These are phyloP conservation scores for Sporisorium graminicola DNA, from an alignment of 1,284 basidiomycete species.

Conservation along the genomic window DNA sequence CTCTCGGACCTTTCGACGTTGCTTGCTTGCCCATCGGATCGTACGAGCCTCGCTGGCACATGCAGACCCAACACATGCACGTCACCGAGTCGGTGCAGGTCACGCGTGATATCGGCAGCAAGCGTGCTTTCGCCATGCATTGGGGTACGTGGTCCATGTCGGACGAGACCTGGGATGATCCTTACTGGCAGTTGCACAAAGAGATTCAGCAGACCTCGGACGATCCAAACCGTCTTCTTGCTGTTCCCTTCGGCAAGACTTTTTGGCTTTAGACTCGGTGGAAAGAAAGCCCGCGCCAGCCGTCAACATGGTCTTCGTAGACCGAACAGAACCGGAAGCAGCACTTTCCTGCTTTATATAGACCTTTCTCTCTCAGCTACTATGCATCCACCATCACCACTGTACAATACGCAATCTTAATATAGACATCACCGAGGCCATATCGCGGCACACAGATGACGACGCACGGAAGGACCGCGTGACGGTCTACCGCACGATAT, in stretches of 20 bases:
- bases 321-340: too few species aligned
- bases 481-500: not conserved
- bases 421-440: slow-evolving; percentile 1
- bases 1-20: slow-evolving; percentile 71
- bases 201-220: slow-evolving; percentile 33
- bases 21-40: slow-evolving; percentile 72
- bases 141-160: slow-evolving; percentile 73
- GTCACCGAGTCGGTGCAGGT: slow-evolving; percentile 54
- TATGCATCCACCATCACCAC: slow-evolving; percentile 6
- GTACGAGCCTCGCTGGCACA: slow-evolving; percentile 63
- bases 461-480: not conserved
- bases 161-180: slow-evolving; percentile 65
- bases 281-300: not conserved
- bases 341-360: too few species aligned
- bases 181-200: slow-evolving; percentile 42
- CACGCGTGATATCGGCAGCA: slow-evolving; percentile 57
- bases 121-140: slow-evolving; percentile 70
- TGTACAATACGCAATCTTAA: slow-evolving; percentile 5
- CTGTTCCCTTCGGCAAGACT: slow-evolving; percentile 57
- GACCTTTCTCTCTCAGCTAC: not conserved
- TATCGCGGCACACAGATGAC: not conserved
- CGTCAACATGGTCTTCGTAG: too few species aligned
- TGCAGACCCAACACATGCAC: slow-evolving; percentile 61
- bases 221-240: slow-evolving; percentile 25
- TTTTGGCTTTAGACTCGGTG: slow-evolving; percentile 10